These are phyloP conservation scores for Biscogniauxia sp. DNA, from an alignment of 2,329 filamentous ascomycete genomes.

Conservation along the genomic window DNA sequence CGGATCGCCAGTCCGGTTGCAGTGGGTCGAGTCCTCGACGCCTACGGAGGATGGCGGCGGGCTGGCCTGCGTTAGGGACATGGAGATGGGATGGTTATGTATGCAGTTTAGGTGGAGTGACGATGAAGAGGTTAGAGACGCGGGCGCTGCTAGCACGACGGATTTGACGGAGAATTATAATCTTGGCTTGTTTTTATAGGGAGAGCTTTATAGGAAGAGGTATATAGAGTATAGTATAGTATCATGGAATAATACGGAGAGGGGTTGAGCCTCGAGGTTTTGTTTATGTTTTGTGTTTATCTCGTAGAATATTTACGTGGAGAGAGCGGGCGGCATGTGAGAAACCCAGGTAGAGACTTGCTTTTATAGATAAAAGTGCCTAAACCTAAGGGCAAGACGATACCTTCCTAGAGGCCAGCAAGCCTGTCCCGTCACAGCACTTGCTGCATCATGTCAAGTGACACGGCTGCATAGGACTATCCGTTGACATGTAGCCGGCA, in stretches of 20 bases:
- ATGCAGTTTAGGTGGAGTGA: slow-evolving; percentile 12
- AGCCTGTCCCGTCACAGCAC: background rate
- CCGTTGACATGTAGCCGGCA: background rate
- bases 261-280: no score
- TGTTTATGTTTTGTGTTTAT: no score
- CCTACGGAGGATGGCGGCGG: slow-evolving; percentile 14
- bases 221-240: no score
- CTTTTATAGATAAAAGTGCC: background rate
- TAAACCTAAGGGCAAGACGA: background rate
- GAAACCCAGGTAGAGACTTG: no score
- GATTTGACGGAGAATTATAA: no score
- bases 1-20: slow-evolving; percentile 14
- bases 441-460: slow-evolving; percentile 14
- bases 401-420: background rate
- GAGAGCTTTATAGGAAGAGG: no score
- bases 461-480: background rate
- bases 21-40: slow-evolving; percentile 15
- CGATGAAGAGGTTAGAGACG: background rate
- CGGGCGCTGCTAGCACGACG: no score
- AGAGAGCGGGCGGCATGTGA: no score
- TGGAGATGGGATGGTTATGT: slow-evolving; percentile 18
- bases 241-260: no score
- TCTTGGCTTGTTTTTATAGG: no score
- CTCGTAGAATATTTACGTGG: no score
- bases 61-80: slow-evolving; percentile 25